Evolutionary conservation across 179 eudicot genomes (phyloP).

Genomic region (Nepenthes alata): DNA sequence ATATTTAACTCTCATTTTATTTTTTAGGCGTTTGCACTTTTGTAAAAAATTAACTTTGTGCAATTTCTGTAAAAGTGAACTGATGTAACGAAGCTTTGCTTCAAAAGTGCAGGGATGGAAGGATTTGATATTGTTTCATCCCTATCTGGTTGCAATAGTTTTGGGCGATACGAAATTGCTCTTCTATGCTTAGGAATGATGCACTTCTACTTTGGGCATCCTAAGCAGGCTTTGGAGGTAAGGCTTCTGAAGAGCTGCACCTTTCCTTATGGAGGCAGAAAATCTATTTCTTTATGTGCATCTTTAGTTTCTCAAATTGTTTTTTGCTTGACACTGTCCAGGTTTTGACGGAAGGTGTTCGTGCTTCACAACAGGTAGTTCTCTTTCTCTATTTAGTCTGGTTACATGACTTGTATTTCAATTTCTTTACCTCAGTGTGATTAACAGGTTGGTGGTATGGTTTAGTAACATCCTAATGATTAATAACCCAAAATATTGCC

Average conservation of each 20-base stretch:
- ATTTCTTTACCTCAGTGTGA: too few species aligned
- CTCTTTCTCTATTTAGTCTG: neutral
- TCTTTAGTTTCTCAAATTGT: conserved; percentile 2
- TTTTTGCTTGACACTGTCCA: conserved; percentile 21
- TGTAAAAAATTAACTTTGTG: too few species aligned
- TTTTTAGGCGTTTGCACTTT: too few species aligned
- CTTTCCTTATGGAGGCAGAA: neutral
- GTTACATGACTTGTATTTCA: too few species aligned
- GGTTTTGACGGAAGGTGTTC: conserved; percentile 90
- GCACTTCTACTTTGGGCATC: conserved; percentile 97
- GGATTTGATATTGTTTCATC: conserved; percentile 61
- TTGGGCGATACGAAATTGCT: conserved; percentile 82
- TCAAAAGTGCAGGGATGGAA: conserved; percentile 98
- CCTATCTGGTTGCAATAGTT: conserved; percentile 31
- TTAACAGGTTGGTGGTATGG: too few species aligned
- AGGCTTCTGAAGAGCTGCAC: conserved; percentile 3
- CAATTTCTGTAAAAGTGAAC: conserved; percentile 6
- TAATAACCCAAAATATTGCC: too few species aligned
- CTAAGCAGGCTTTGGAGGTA: conserved; percentile 83
- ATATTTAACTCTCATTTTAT: too few species aligned
- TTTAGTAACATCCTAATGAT: too few species aligned
- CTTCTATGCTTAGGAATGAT: conserved; percentile 83
- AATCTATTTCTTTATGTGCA: neutral
- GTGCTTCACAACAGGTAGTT: conserved; percentile 74
- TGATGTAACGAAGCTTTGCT: conserved; percentile 23